phyloP scores from a whole-genome alignment of 441 rosid genomes.

The Melastoma candidum region DNA sequence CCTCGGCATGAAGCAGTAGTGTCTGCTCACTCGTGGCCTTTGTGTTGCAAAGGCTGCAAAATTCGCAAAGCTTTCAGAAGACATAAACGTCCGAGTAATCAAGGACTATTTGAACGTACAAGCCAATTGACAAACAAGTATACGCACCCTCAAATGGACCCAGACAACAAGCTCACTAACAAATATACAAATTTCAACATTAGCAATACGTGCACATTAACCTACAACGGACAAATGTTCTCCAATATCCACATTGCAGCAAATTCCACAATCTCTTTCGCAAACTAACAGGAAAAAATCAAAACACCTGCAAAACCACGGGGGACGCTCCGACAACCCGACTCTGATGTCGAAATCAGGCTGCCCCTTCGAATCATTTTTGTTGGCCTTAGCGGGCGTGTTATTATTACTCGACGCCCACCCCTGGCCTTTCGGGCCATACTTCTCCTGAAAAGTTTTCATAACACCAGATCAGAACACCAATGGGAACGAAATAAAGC shows the following conservation, averaged over 20 bases:
- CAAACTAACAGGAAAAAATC: too few relatives aligned
- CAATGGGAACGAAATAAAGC: neutral
- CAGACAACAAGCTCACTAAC: too few relatives aligned
- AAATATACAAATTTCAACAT: too few relatives aligned
- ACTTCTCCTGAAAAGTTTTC: constrained; percentile 55
- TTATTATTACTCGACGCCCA: constrained; percentile 44
- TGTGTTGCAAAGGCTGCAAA: constrained; percentile 67
- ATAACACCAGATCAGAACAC: neutral
- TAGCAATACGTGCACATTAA: too few relatives aligned
- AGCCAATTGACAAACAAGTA: too few relatives aligned
- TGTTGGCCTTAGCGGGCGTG: constrained; percentile 40
- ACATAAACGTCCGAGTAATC: neutral
- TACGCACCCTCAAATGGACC: too few relatives aligned
- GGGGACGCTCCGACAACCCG: constrained; percentile 73
- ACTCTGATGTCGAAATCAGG: constrained; percentile 62
- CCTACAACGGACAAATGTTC: too few relatives aligned
- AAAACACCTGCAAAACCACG: constrained; percentile 87
- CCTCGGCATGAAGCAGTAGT: constrained; percentile 86
- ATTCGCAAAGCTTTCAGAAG: neutral
- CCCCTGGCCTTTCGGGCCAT: constrained; percentile 81
- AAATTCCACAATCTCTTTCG: too few relatives aligned
- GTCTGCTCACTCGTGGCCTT: constrained; percentile 82
- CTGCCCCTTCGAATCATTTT: constrained; percentile 39
- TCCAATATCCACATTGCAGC: too few relatives aligned
- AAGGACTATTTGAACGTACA: too few relatives aligned